Percentiles rank a stretch among this genome's conserved stretches.
Conservation (phyloP, 345 rosid genomes). For the Kandelia obovata region DNA sequence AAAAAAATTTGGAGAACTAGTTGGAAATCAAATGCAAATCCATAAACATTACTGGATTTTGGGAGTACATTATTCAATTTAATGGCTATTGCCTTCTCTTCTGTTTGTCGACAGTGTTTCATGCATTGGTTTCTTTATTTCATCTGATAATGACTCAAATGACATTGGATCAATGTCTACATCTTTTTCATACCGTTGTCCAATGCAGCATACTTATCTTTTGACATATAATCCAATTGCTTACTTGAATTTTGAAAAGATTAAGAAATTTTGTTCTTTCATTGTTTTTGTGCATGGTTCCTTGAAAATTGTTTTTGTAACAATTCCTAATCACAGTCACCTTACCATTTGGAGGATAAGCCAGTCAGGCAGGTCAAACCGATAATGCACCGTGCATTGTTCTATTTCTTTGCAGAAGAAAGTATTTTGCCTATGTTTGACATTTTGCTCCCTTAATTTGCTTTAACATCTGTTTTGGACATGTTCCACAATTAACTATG, state of each 20-base stretch:
- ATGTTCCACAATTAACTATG: slow-evolving; percentile 71
- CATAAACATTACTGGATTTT: no score
- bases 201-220: no score
- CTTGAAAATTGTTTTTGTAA: background rate
- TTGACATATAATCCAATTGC: no score
- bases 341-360: background rate
- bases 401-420: no score
- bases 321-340: background rate
- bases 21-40: no score
- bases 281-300: background rate
- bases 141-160: no score
- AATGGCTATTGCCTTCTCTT: background rate
- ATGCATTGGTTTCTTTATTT: background rate
- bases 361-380: background rate
- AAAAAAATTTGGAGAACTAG: background rate
- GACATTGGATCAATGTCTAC: background rate
- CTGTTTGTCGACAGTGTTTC: background rate
- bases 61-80: background rate
- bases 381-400: no score
- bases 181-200: no score
- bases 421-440: no score
- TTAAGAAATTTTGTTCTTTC: no score
- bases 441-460: background rate
- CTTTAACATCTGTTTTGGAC: slow-evolving; percentile 19
- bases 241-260: no score